Base-by-base conservation (phyloP, 495 filamentous ascomycete species). In the Neurospora cerealis region DNA sequence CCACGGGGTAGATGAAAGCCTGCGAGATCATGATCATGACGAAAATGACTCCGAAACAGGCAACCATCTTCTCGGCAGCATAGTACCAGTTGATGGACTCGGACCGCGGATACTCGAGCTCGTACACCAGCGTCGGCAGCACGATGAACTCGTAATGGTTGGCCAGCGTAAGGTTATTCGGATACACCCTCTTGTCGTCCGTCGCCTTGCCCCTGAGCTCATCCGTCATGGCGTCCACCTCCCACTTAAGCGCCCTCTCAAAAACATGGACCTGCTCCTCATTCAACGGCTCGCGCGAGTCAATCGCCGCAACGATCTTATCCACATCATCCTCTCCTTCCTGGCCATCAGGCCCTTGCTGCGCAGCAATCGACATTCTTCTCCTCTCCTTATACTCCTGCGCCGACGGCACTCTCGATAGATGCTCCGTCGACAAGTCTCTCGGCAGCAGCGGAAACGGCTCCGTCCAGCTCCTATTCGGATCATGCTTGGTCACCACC, bases 101-200 rank as follows among this genome's bases (percentile, higher is more conserved):
- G 60, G 90, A 90, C 39, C 92, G 87, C 13, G 92, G 91, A 77
- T 93, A 93, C 75, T 91, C 89, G 19, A 93, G 86, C 78, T 94
- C 92, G 82, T 93, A 94, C 19, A 93, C 90, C 39, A 92, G 81
- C 9, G 91, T 94, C 36, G 92, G 92, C 19, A 94, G 85, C 60
- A 89, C 87, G 73, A 91, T 88, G 80, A 89, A 94, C 73, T 92
- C 91, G 77, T 88, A 87, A 75, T 90, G 91, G 81, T 93, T 92
- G 62, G 73, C 62, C 70, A 89, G 74, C 3, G 88, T 92, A 24
- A 94, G 85, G 79, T 93, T 93, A 62, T 86, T 82, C 0, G 92
- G 92, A 78, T 93, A 93, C 40, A 81, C 78, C 71, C 86, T 78
- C 13, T 72, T 73, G 0, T 77, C 73, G 5, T 75, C 69, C 2